phyloP scores from a whole-genome alignment of 2,329 filamentous ascomycete species.

The Phoma sp. region DNA sequence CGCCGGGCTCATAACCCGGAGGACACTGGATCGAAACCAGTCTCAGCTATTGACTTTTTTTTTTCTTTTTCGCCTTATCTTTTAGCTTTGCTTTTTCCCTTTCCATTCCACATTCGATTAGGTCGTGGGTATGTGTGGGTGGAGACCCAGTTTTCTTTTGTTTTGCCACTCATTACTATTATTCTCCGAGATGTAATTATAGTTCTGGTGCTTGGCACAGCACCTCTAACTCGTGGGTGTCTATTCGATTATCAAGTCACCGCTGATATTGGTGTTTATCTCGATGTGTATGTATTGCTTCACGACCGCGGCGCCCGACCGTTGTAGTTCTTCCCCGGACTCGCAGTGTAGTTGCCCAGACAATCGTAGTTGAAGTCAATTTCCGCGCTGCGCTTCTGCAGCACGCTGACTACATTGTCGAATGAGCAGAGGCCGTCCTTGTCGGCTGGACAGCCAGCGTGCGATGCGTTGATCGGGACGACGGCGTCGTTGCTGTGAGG shows the following conservation, averaged over 20 bases:
- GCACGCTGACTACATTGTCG: conserved; percentile 35
- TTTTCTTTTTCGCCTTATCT: conserved; percentile 14
- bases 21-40: conserved; percentile 36
- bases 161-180: too few species aligned
- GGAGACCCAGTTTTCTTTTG: background rate
- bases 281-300: too few species aligned
- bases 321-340: conserved; percentile 36
- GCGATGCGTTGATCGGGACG: conserved; percentile 31
- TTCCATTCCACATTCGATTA: too few species aligned
- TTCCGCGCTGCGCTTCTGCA: conserved; percentile 37
- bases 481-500: conserved; percentile 37
- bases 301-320: conserved; percentile 31
- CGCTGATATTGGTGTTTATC: too few species aligned
- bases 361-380: conserved; percentile 42
- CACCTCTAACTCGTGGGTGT: too few species aligned
- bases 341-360: conserved; percentile 38
- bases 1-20: conserved; percentile 46
- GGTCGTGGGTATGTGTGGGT: too few species aligned
- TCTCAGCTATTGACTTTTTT: conserved; percentile 22
- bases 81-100: too few species aligned
- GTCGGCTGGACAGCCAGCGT: conserved; percentile 33
- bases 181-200: too few species aligned
- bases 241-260: too few species aligned
- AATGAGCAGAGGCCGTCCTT: conserved; percentile 38
- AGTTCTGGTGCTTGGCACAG: too few species aligned